These are phyloP conservation scores for Sporothrix brunneoviolacea DNA, from an alignment of 2,329 filamentous ascomycete genomes.

Conservation along the genomic window DNA sequence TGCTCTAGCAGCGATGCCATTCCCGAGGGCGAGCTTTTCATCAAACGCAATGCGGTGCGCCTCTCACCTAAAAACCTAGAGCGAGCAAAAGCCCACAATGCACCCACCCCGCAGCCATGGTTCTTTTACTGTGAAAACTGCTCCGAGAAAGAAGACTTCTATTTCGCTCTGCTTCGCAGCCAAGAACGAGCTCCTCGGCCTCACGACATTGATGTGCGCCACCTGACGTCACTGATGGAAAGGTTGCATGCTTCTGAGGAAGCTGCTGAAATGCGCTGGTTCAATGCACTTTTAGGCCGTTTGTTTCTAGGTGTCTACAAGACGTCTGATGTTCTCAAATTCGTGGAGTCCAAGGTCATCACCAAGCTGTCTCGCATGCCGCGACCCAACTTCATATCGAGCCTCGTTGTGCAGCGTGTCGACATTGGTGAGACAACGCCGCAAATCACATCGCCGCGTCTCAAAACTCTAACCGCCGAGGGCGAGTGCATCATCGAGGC, in stretches of 20 bases:
- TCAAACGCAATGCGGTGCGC: slow-evolving; percentile 87
- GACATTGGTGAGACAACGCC: slow-evolving; percentile 83
- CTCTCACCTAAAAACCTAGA: slow-evolving; percentile 57
- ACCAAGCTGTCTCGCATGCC: slow-evolving; percentile 96
- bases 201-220: slow-evolving; percentile 71
- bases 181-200: slow-evolving; percentile 67
- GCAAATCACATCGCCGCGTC: slow-evolving; percentile 77
- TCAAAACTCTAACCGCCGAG: slow-evolving; percentile 85
- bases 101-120: slow-evolving; percentile 67
- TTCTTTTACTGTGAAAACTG: slow-evolving; percentile 92
- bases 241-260: slow-evolving; percentile 87
- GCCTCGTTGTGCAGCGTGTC: slow-evolving; percentile 74
- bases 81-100: slow-evolving; percentile 43
- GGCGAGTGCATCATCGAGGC: slow-evolving; percentile 83
- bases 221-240: slow-evolving; percentile 86
- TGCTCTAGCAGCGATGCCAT: slow-evolving; percentile 69
- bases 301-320: slow-evolving; percentile 84
- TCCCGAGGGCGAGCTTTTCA: slow-evolving; percentile 88
- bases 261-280: slow-evolving; percentile 81
- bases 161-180: slow-evolving; percentile 82
- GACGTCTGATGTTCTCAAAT: slow-evolving; percentile 71
- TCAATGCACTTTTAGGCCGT: slow-evolving; percentile 85
- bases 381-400: slow-evolving; percentile 82
- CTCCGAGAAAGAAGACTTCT: slow-evolving; percentile 97
- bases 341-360: slow-evolving; percentile 77